phyloP scores from a whole-genome alignment of 345 rosid genomes.

The Odontarrhena argentea region DNA sequence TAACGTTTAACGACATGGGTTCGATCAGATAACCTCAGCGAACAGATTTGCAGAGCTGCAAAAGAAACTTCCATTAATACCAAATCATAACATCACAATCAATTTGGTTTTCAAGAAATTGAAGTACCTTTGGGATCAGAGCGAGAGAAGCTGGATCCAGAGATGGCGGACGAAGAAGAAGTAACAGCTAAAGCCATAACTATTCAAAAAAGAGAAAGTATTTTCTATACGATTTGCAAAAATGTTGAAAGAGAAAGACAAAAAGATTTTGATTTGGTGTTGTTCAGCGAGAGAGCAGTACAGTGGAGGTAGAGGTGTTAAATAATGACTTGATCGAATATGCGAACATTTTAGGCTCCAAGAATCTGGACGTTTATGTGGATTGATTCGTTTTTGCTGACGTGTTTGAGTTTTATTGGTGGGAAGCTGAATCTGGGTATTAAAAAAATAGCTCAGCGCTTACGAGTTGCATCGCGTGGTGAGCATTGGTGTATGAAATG shows the following conservation, averaged over 20 bases:
- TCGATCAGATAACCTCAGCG: conserved; percentile 55
- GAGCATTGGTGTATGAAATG: conserved; percentile 22
- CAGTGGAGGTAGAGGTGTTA: conserved; percentile 27
- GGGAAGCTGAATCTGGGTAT: not conserved
- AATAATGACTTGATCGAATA: conserved; percentile 41
- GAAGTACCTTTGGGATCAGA: conserved; percentile 53
- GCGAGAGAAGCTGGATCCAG: conserved; percentile 47
- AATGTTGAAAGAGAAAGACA: not conserved
- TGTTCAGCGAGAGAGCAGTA: not conserved
- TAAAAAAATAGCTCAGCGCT: conserved; percentile 39
- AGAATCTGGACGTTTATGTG: conserved; percentile 58
- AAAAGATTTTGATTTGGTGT: too few relatives aligned
- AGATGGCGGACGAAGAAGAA: conserved; percentile 53
- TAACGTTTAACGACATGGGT: conserved; percentile 41
- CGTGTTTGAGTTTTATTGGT: conserved; percentile 45
- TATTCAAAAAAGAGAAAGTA: not conserved
- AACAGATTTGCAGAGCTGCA: conserved; percentile 66
- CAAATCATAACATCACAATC: not conserved
- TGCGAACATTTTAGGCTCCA: conserved; percentile 33
- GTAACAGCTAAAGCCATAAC: conserved; percentile 63
- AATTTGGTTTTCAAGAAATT: not conserved
- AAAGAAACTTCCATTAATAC: not conserved
- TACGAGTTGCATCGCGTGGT: conserved; percentile 46
- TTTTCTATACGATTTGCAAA: not conserved
- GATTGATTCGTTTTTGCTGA: conserved; percentile 2